These are phyloP conservation scores for Histomonas meleagridis DNA, from an alignment of 208 protist genomes.

Conservation along the genomic window DNA sequence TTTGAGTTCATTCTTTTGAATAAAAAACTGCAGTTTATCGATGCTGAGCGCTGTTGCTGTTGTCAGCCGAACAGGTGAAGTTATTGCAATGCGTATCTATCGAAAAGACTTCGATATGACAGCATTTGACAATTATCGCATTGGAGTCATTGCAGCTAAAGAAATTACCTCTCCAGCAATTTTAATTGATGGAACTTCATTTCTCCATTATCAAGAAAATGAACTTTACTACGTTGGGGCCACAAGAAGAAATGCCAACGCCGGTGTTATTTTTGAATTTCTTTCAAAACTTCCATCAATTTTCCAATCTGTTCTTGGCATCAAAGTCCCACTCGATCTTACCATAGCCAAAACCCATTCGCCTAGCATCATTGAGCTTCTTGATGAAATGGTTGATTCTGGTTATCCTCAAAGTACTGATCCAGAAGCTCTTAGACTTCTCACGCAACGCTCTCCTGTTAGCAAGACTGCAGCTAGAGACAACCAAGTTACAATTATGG, in stretches of 20 bases:
- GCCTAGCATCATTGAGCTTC: background rate
- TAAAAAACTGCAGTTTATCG: too few species aligned
- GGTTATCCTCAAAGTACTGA: slow-evolving; percentile 37
- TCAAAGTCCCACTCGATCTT: background rate
- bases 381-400: slow-evolving; percentile 35
- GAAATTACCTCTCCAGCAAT: slow-evolving; percentile 2
- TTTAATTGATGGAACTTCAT: background rate
- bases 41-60: background rate
- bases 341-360: background rate
- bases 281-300: background rate
- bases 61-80: background rate
- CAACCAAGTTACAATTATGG: background rate
- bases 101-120: background rate
- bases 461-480: background rate
- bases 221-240: background rate
- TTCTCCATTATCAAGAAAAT: slow-evolving; percentile 2
- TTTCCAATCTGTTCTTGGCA: background rate
- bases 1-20: too few species aligned
- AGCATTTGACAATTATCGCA: slow-evolving; percentile 6
- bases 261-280: slow-evolving; percentile 8
- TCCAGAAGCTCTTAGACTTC: background rate
- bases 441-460: background rate
- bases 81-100: background rate
- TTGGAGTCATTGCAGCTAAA: slow-evolving; percentile 15
- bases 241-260: background rate